Percentiles rank a stretch among this genome's conserved stretches.
Conservation (phyloP, 2,329 filamentous ascomycete genomes). For the Calcarisporium arbuscula region DNA sequence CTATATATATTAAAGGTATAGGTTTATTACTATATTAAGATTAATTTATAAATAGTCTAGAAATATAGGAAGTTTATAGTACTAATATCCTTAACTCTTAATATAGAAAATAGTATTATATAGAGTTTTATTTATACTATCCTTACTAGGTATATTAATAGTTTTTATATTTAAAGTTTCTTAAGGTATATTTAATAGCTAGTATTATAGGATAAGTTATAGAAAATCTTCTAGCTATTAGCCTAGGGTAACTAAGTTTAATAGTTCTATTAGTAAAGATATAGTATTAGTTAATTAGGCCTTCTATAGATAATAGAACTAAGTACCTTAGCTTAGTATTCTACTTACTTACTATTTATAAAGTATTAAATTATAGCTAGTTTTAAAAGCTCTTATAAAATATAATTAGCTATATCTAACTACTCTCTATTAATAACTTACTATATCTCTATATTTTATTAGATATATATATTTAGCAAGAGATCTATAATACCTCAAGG, state of each 20-base stretch:
- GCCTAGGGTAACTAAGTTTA: background rate
- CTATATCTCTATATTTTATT: background rate
- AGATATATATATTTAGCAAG: background rate
- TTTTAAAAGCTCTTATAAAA: background rate
- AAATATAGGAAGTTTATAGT: background rate
- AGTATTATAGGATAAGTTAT: background rate
- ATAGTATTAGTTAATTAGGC: background rate
- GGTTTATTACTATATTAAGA: slow-evolving; percentile 1
- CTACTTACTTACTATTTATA: background rate
- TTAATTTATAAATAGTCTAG: background rate
- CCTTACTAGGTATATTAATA: background rate
- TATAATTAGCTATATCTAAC: background rate
- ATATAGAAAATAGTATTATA: background rate
- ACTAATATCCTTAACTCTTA: background rate
- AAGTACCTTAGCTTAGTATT: background rate
- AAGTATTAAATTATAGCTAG: background rate
- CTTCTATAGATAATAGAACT: slow-evolving; percentile 1
- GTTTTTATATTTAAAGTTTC: background rate
- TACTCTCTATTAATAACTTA: background rate
- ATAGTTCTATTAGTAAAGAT: background rate
- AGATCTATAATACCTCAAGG: slow-evolving; percentile 1
- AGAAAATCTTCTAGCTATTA: background rate
- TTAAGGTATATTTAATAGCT: background rate
- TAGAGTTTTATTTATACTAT: background rate
- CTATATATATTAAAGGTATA: background rate